Evolutionary conservation across 2,329 filamentous ascomycete species (phyloP).

Genomic region (Pyrenophora graminea): DNA sequence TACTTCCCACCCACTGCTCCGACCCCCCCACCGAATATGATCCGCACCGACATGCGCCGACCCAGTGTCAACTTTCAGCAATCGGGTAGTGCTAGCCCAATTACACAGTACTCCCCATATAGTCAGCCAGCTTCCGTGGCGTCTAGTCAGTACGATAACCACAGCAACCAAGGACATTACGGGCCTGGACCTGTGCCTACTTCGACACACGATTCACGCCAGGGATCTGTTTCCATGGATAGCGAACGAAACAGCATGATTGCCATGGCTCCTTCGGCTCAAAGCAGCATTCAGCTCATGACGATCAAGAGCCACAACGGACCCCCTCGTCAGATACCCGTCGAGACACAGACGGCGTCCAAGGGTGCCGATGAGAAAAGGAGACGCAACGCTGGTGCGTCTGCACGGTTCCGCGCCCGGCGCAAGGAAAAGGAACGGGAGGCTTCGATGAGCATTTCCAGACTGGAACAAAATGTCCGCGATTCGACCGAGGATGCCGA

Average conservation of each 20-base stretch:
- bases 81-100: conserved; percentile 52
- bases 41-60: conserved; percentile 32
- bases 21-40: conserved; percentile 37
- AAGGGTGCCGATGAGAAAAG: conserved; percentile 84
- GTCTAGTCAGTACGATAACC: conserved; percentile 46
- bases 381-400: conserved; percentile 82
- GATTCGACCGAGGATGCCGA: conserved; percentile 72
- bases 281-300: conserved; percentile 58
- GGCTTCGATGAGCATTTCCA: conserved; percentile 69
- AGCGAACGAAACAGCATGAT: conserved; percentile 47
- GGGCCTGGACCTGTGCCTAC: conserved; percentile 14
- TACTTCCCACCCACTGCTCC: conserved; percentile 43
- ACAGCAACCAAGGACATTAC: conserved; percentile 28
- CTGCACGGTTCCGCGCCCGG: conserved; percentile 77
- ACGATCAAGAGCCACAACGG: conserved; percentile 58
- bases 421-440: conserved; percentile 82
- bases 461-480: conserved; percentile 69
- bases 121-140: conserved; percentile 40
- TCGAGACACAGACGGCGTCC: conserved; percentile 81
- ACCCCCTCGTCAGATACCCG: conserved; percentile 63
- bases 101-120: conserved; percentile 51
- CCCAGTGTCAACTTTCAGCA: conserved; percentile 47
- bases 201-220: conserved; percentile 37
- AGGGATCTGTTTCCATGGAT: conserved; percentile 39
- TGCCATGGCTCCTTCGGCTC: conserved; percentile 52